Conservation (phyloP, 495 filamentous ascomycete genomes). For the Astrothelium subdiscretum region DNA sequence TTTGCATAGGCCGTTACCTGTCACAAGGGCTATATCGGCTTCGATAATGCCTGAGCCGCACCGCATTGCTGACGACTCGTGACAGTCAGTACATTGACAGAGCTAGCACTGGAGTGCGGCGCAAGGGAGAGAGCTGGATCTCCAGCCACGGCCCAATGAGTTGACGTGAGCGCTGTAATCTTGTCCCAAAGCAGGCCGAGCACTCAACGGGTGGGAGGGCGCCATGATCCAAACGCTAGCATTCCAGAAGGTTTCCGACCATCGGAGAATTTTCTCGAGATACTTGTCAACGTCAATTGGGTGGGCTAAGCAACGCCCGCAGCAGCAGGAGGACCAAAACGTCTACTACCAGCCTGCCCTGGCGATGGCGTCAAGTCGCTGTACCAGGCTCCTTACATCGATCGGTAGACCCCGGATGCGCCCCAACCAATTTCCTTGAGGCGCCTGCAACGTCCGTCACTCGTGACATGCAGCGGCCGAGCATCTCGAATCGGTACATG, state of each 20-base stretch:
- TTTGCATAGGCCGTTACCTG: slow-evolving; percentile 2
- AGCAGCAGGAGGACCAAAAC: slow-evolving; percentile 1
- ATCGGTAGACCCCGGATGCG: background rate
- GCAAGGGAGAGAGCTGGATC: background rate
- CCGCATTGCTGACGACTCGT: background rate
- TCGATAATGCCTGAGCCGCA: slow-evolving; percentile 2
- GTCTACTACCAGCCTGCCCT: background rate
- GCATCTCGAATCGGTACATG: background rate
- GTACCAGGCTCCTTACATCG: background rate
- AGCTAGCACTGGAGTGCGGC: background rate
- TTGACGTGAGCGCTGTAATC: background rate
- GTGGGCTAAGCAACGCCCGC: background rate
- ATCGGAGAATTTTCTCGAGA: background rate
- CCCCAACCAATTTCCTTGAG: background rate
- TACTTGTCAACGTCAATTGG: background rate
- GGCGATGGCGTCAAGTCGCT: background rate
- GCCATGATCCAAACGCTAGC: background rate
- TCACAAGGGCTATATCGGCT: slow-evolving; percentile 1
- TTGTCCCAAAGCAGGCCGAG: background rate
- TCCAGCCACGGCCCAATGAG: background rate
- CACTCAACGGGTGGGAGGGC: background rate
- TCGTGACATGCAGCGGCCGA: slow-evolving; percentile 1
- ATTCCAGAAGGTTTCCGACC: slow-evolving; percentile 1
- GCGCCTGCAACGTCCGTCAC: slow-evolving; percentile 1
- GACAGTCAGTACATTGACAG: background rate